Evolutionary conservation across 2,329 filamentous ascomycete species (phyloP), one percentile per base, ranked within the genome.

Genomic region (Colletotrichum tropicicola): DNA sequence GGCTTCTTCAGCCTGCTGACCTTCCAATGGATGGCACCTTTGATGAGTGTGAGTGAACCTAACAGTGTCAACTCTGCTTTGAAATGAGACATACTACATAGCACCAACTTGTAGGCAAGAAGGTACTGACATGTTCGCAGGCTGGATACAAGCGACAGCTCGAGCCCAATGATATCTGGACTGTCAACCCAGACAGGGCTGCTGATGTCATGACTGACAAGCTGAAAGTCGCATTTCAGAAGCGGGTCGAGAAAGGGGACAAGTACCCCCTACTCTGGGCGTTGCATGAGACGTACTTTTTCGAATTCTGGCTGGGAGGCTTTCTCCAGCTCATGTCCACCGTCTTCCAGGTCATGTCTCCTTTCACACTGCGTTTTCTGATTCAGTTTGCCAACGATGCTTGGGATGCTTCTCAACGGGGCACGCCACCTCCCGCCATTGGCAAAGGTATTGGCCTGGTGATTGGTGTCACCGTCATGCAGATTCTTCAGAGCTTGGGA

Each of bases 1-100:
- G 81, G 86, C 2, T 90, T 94, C 72, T 85, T 96, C 68, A 97
- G 92, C 78, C 75, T 84, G 60, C 75, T 97, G 21, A 91, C 91
- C 4, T 98, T 97, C 74, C 88, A 93, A 75, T 98, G 95, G 95
- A 95, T 98, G 85, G 89, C 89, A 1, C 90, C 93, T 1, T 74
- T 98, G 59, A 98, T 98, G 94, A 84, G 79, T 68, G 90, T 91
- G 77, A 79, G 87, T 81, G 23, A 49, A 37, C 23, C 12, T 35
- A 17, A n/a, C 15, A 10, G 25, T 17, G 39, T 7, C 55, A 52
- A 28, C 57, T 27, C 21, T 30, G 23, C 1, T 17, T 21, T 15
- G 27, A 45, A 8, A 25, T 9, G 12, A 23, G 43, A 17, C 39
- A 43, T 10, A 10, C 15, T 21, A n/a, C n/a, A n/a, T n/a, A n/a